A percentile compares a stretch with the other conserved stretches of the same genome.
Evolutionary conservation across 169 alveolate genomes (phyloP).

Genomic region (Plasmodium gonderi): DNA sequence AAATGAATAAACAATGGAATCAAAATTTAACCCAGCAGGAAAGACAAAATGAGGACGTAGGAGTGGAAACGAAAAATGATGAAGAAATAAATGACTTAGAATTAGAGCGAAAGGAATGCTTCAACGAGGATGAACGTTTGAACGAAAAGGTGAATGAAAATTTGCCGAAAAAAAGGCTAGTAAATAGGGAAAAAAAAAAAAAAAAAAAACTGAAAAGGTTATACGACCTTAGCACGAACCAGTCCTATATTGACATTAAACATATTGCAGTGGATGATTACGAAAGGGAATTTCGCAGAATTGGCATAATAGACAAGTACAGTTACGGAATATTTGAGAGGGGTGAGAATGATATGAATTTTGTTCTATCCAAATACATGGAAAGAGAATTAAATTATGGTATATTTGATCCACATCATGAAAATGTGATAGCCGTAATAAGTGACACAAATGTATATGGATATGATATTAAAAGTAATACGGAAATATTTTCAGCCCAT

Average conservation of each 20-base stretch:
- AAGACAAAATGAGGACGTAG: not conserved
- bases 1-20: not conserved
- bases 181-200: not conserved
- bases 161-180: not conserved
- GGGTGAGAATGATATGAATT: constrained; percentile 24
- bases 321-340: constrained; percentile 29
- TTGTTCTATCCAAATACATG: constrained; percentile 29
- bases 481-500: constrained; percentile 46
- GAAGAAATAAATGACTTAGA: not conserved
- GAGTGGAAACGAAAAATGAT: not conserved
- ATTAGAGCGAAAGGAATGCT: too few species aligned
- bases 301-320: constrained; percentile 45
- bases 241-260: constrained; percentile 16
- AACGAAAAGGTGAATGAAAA: not conserved
- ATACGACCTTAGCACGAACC: constrained; percentile 5
- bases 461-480: constrained; percentile 55
- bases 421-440: constrained; percentile 38
- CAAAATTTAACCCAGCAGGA: not conserved
- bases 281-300: constrained; percentile 30
- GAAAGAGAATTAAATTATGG: constrained; percentile 29
- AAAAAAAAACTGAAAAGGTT: constrained; percentile 8
- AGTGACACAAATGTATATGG: constrained; percentile 69
- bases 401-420: constrained; percentile 68
- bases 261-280: constrained; percentile 38
- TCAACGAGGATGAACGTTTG: not conserved